A percentile compares a stretch with the other conserved stretches of the same genome.
Evolutionary conservation across 305 asterid genomes (phyloP).

Genomic region (Ilex paraguariensis): DNA sequence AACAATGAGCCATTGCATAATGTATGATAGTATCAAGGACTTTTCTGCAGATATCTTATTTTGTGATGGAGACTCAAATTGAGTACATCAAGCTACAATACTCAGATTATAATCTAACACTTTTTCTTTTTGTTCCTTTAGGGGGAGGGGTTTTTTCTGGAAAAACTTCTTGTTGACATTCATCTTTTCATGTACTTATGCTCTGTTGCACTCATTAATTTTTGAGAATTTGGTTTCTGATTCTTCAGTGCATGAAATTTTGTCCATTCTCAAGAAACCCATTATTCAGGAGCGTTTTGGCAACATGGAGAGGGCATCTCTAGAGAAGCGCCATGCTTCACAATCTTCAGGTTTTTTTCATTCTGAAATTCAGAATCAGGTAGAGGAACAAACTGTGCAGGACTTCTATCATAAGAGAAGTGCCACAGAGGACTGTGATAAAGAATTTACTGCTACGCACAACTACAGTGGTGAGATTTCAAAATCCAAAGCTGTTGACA

Average conservation of each 20-base stretch:
- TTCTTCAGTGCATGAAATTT: conserved; percentile 67
- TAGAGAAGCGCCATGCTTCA: conserved; percentile 22
- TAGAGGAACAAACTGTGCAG: conserved; percentile 20
- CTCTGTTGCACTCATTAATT: no score
- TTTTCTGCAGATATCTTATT: no score
- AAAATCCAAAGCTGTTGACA: conserved; percentile 32
- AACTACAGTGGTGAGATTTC: conserved; percentile 14
- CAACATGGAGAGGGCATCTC: conserved; percentile 22
- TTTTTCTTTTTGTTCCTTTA: no score
- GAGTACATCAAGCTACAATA: no score
- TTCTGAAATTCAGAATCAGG: conserved; percentile 27
- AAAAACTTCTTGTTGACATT: no score
- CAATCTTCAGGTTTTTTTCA: conserved; percentile 32
- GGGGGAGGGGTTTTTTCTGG: no score
- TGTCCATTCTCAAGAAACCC: conserved; percentile 67
- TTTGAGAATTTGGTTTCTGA: background rate
- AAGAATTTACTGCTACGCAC: conserved; percentile 22
- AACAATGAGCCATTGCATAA: no score
- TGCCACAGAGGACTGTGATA: conserved; percentile 21
- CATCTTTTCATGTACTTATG: no score
- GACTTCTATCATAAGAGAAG: conserved; percentile 25
- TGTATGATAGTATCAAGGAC: no score
- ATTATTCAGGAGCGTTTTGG: conserved; percentile 27
- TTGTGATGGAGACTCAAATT: no score
- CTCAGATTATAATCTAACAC: no score